Conservation (phyloP, 768 basidiomycete species). For the Tricholoma saponaceum region DNA sequence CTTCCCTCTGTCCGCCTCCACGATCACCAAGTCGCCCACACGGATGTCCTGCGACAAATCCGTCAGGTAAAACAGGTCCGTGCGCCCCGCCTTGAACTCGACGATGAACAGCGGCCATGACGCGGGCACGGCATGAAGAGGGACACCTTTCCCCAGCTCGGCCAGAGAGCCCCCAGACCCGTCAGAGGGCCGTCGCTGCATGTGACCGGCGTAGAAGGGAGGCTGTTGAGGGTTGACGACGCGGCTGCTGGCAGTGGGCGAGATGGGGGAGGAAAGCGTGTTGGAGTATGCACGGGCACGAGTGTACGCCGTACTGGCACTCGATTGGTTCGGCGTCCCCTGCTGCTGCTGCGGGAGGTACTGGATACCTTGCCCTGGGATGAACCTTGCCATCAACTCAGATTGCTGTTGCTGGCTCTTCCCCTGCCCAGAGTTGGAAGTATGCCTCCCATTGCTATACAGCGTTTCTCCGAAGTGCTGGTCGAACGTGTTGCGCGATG, state of each 20-base stretch:
- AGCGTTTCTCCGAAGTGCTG: conserved; percentile 39
- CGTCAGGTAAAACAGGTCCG: conserved; percentile 89
- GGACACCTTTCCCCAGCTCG: conserved; percentile 88
- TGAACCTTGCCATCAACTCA: conserved; percentile 54
- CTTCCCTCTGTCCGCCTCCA: conserved; percentile 93
- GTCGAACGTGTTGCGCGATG: conserved; percentile 43
- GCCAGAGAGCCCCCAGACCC: conserved; percentile 28
- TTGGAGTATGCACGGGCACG: conserved; percentile 40
- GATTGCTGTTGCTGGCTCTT: conserved; percentile 25
- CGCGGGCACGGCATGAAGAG: conserved; percentile 76
- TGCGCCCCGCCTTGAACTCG: conserved; percentile 96
- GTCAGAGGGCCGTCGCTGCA: conserved; percentile 41
- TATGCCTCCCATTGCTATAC: conserved; percentile 20
- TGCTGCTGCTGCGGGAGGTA: conserved; percentile 15
- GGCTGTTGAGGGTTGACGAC: conserved; percentile 43
- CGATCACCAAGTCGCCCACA: conserved; percentile 90
- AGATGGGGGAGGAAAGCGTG: conserved; percentile 50
- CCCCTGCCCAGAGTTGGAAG: conserved; percentile 17
- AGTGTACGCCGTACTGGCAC: conserved; percentile 24
- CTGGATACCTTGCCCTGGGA: conserved; percentile 45
- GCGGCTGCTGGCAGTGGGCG: conserved; percentile 36
- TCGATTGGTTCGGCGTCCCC: conserved; percentile 14
- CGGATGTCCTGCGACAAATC: conserved; percentile 60
- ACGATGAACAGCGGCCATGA: conserved; percentile 93
- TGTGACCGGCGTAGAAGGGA: conserved; percentile 38